Conservation (phyloP, 345 rosid genomes). For the Sonneratia caseolaris region DNA sequence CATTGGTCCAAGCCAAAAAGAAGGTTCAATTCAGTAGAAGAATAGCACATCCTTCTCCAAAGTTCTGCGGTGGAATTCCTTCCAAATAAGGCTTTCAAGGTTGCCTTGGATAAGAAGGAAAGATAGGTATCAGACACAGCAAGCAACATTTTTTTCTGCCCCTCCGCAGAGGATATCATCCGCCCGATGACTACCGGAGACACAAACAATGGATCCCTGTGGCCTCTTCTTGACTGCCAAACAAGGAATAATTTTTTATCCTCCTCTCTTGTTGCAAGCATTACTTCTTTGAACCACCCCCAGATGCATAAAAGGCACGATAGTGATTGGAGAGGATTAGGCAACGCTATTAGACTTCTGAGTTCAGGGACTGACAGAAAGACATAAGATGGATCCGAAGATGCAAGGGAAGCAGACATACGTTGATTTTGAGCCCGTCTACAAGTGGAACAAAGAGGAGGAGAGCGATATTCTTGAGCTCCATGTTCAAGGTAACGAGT, state of each 20-base stretch:
- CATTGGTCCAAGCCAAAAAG: no score
- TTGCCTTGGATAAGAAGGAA: neutral
- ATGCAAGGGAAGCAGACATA: neutral
- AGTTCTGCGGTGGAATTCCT: no score
- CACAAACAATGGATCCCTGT: neutral
- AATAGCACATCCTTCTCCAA: no score
- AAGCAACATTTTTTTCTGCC: neutral
- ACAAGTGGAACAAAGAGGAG: conserved; percentile 6
- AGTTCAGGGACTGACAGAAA: neutral
- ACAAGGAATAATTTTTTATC: neutral
- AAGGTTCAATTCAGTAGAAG: no score
- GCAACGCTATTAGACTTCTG: neutral
- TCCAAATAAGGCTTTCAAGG: neutral
- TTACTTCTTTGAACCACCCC: neutral
- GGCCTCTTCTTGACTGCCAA: neutral
- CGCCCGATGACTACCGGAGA: neutral
- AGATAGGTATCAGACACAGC: neutral
- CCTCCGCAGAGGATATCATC: neutral
- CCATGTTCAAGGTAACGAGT: conserved; percentile 5
- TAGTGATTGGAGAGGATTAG: neutral
- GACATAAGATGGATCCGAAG: neutral
- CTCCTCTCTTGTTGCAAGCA: neutral
- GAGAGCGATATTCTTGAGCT: conserved; percentile 5
- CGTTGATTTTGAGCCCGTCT: conserved; percentile 11
- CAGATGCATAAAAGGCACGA: neutral